phyloP scores from a whole-genome alignment of 2,329 filamentous ascomycete species.

The Trichoderma sp. region DNA sequence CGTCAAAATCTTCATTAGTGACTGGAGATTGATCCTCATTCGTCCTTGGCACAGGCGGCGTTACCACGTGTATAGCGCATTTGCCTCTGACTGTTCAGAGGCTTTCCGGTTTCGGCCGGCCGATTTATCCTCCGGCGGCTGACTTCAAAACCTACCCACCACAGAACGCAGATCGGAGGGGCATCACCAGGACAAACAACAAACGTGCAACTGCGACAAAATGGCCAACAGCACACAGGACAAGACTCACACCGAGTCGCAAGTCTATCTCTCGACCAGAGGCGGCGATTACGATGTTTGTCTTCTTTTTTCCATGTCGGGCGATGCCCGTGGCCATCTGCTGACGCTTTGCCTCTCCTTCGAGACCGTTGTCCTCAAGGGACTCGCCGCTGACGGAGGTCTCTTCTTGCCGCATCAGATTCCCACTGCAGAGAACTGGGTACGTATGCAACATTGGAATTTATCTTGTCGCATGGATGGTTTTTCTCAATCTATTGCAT shows the following conservation, averaged over 20 bases:
- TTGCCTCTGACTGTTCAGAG: not conserved
- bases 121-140: slow-evolving; percentile 4
- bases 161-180: slow-evolving; percentile 9
- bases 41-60: not conserved
- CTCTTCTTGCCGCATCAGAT: slow-evolving; percentile 87
- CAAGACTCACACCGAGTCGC: slow-evolving; percentile 30
- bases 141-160: slow-evolving; percentile 13
- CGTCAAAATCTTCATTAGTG: not conserved
- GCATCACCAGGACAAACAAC: slow-evolving; percentile 8
- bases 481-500: not conserved
- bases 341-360: slow-evolving; percentile 64
- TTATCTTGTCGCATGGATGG: not conserved
- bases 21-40: not conserved
- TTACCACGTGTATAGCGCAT: not conserved
- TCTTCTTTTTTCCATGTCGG: not conserved
- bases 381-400: slow-evolving; percentile 81
- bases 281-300: slow-evolving; percentile 33
- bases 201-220: slow-evolving; percentile 10
- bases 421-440: slow-evolving; percentile 45
- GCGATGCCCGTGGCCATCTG: not conserved
- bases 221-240: slow-evolving; percentile 28
- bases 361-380: slow-evolving; percentile 87
- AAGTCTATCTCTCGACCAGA: slow-evolving; percentile 32
- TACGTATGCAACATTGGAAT: not conserved
- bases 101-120: slow-evolving; percentile 19